phyloP scores from a whole-genome alignment of 1,284 basidiomycete species.

The Cryptococcus sp. region DNA sequence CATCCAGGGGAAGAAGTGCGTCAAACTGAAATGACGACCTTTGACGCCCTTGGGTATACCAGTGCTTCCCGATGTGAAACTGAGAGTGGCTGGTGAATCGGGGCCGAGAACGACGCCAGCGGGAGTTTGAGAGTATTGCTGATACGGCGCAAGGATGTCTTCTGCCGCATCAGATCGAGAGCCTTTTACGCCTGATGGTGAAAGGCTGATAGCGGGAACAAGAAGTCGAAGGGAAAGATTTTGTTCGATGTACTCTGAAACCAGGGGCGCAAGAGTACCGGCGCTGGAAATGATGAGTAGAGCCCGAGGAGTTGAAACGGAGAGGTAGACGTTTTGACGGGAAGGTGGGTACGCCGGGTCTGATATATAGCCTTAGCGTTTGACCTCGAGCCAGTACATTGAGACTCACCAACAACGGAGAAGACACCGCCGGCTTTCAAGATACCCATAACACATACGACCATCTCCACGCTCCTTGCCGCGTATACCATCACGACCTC shows the following conservation, averaged over 20 bases:
- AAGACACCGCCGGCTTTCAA: constrained; percentile 97
- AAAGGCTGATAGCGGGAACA: constrained; percentile 83
- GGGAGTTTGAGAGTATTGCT: constrained; percentile 53
- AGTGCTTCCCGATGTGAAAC: constrained; percentile 96
- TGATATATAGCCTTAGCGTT: constrained; percentile 42
- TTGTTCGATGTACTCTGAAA: constrained; percentile 79
- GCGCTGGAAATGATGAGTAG: constrained; percentile 90
- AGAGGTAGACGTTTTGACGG: constrained; percentile 92
- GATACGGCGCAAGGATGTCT: constrained; percentile 53
- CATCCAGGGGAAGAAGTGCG: constrained; percentile 99
- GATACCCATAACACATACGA: constrained; percentile 95
- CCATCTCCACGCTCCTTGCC: constrained; percentile 91
- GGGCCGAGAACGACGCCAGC: constrained; percentile 86
- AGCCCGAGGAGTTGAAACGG: constrained; percentile 91
- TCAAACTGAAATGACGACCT: constrained; percentile 92
- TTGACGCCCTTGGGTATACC: constrained; percentile 98
- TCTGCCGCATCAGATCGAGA: constrained; percentile 54
- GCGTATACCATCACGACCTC: constrained; percentile 99
- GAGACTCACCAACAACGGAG: constrained; percentile 82
- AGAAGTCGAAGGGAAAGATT: constrained; percentile 89
- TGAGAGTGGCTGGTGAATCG: constrained; percentile 91
- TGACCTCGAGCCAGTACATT: not conserved
- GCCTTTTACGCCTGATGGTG: constrained; percentile 67
- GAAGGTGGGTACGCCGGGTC: constrained; percentile 96
- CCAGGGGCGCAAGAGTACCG: constrained; percentile 75